Conservation (phyloP, 495 filamentous ascomycete genomes). For the Aspergillus bridgeri region DNA sequence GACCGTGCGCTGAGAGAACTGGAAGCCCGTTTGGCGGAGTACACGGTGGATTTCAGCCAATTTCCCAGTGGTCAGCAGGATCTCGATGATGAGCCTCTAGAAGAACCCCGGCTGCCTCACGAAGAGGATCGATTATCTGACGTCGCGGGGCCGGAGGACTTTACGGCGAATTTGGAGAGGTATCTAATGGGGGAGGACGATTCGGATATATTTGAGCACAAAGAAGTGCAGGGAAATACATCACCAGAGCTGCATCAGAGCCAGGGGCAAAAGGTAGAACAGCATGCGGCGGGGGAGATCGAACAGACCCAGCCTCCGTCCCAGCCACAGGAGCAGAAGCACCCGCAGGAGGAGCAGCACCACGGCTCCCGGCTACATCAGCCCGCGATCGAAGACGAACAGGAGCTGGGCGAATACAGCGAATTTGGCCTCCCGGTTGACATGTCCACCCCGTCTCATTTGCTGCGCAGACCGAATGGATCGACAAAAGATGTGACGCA, state of each 20-base stretch:
- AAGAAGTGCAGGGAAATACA: conserved; percentile 1
- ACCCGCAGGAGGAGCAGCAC: conserved; percentile 8
- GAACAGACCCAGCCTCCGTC: background rate
- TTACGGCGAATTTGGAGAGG: conserved; percentile 48
- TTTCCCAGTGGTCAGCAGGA: conserved; percentile 41
- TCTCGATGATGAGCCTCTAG: conserved; percentile 26
- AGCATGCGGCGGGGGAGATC: background rate
- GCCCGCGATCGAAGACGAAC: conserved; percentile 35
- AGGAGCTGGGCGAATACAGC: conserved; percentile 38
- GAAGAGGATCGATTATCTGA: conserved; percentile 38
- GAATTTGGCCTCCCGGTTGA: conserved; percentile 46
- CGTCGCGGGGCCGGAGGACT: conserved; percentile 51
- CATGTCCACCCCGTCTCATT: conserved; percentile 48
- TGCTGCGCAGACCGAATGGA: conserved; percentile 30
- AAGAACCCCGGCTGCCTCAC: conserved; percentile 25
- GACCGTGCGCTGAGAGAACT: conserved; percentile 31
- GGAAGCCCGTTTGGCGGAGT: conserved; percentile 46
- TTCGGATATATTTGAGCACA: conserved; percentile 22
- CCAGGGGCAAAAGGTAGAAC: background rate
- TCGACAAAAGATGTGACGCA: conserved; percentile 35
- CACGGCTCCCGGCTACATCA: conserved; percentile 22
- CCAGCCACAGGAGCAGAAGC: conserved; percentile 7
- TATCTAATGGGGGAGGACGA: conserved; percentile 44
- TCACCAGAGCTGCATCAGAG: background rate
- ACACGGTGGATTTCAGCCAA: conserved; percentile 44